phyloP scores from a whole-genome alignment of 2,329 filamentous ascomycete species.

The Tolypocladium tundrense region DNA sequence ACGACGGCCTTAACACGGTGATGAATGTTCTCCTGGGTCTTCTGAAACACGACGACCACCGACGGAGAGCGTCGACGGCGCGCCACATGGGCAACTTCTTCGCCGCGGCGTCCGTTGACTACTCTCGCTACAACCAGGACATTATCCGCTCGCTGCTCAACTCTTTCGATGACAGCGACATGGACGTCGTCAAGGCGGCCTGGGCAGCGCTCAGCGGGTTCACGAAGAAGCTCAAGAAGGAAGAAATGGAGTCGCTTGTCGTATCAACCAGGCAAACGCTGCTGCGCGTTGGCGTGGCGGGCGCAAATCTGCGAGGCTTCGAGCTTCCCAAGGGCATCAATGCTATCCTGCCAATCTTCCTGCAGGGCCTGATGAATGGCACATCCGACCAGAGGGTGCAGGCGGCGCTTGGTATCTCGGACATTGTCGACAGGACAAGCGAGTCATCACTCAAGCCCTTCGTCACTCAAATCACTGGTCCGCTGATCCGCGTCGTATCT shows the following conservation, averaged over 20 bases:
- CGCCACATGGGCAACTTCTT: conserved; percentile 83
- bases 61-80: conserved; percentile 67
- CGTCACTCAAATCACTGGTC: conserved; percentile 94
- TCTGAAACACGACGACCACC: conserved; percentile 88
- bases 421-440: conserved; percentile 88
- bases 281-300: conserved; percentile 78
- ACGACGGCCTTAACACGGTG: conserved; percentile 85
- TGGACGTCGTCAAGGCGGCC: conserved; percentile 75
- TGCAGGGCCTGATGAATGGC: conserved; percentile 96
- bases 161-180: conserved; percentile 81
- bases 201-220: conserved; percentile 83
- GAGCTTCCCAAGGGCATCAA: conserved; percentile 92
- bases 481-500: conserved; percentile 93
- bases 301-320: conserved; percentile 79
- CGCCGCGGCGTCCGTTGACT: conserved; percentile 67
- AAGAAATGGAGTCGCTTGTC: conserved; percentile 94
- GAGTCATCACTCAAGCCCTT: conserved; percentile 83
- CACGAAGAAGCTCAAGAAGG: conserved; percentile 83
- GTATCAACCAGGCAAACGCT: conserved; percentile 77
- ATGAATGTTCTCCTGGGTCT: conserved; percentile 89
- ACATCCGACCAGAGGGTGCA: conserved; percentile 85
- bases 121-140: conserved; percentile 91
- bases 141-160: conserved; percentile 84
- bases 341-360: conserved; percentile 88
- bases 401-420: conserved; percentile 85